Conservation (phyloP, 2,329 filamentous ascomycete species). For the Monilinia fructicola region DNA sequence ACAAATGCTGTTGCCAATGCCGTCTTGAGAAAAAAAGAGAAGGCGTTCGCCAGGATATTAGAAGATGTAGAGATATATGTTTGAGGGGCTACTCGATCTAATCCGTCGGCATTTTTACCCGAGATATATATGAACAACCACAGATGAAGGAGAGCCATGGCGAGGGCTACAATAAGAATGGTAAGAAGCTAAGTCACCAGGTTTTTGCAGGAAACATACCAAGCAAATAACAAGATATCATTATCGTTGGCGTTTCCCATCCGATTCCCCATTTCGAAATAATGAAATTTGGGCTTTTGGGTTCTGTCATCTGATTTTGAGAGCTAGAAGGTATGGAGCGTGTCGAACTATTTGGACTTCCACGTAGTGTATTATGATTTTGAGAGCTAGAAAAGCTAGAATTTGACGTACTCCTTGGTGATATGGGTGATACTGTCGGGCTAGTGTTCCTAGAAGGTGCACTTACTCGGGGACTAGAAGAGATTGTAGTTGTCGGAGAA, state of each 20-base stretch:
- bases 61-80: constrained; percentile 32
- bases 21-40: constrained; percentile 28
- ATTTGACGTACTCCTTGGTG: not conserved
- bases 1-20: constrained; percentile 29
- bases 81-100: constrained; percentile 29
- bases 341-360: not conserved
- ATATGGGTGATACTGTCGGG: constrained; percentile 10
- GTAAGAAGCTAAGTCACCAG: not conserved
- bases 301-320: not conserved
- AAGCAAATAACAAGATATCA: constrained; percentile 28
- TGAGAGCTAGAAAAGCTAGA: not conserved
- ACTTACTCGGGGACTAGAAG: not conserved
- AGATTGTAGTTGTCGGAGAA: not conserved
- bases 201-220: not conserved
- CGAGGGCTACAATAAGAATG: constrained; percentile 26
- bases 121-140: constrained; percentile 31
- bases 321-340: not conserved
- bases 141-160: constrained; percentile 26
- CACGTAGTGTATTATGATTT: not conserved
- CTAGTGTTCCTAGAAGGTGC: not conserved
- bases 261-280: constrained; percentile 32
- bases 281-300: constrained; percentile 24
- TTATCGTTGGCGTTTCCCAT: constrained; percentile 33
- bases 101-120: constrained; percentile 31
- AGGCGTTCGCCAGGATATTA: constrained; percentile 33